phyloP scores from a whole-genome alignment of 495 filamentous ascomycete genomes.

The Aspergillus olivimuriae region DNA sequence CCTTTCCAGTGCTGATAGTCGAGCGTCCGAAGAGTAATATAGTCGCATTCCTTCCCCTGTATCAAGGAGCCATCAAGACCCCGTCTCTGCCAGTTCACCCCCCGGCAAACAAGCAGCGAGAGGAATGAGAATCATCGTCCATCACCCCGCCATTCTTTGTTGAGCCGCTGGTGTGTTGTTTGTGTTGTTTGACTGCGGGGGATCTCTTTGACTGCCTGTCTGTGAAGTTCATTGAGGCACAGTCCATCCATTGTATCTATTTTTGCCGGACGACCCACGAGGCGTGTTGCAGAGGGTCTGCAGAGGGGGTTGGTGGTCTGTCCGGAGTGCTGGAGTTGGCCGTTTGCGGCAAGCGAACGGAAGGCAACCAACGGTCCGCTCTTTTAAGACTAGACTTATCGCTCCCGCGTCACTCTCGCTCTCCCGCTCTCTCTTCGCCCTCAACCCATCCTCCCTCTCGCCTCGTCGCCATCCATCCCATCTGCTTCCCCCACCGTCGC shows the following conservation, averaged over 20 bases:
- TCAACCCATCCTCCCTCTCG: too few relatives aligned
- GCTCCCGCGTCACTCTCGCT: conserved; percentile 9
- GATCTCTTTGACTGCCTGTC: too few relatives aligned
- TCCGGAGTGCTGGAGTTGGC: not conserved
- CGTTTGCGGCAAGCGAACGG: not conserved
- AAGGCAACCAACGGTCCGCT: not conserved
- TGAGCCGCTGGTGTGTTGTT: too few relatives aligned
- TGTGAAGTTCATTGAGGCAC: too few relatives aligned
- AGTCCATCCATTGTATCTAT: not conserved
- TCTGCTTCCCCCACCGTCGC: conserved; percentile 16
- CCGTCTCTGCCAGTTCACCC: not conserved
- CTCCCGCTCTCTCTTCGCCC: conserved; percentile 14
- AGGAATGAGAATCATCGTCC: not conserved
- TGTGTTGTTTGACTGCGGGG: too few relatives aligned
- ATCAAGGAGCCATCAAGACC: not conserved
- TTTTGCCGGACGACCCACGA: not conserved
- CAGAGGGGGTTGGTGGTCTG: not conserved
- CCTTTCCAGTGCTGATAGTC: not conserved
- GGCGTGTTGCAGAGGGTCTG: not conserved
- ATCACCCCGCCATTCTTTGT: not conserved
- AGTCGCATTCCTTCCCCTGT: not conserved
- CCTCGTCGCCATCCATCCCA: conserved; percentile 13
- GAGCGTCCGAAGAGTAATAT: conserved; percentile 2
- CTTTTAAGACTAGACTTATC: conserved; percentile 10
- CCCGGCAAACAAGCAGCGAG: not conserved